phyloP scores from a whole-genome alignment of 2,329 filamentous ascomycete genomes.

The Botrytis medusae region DNA sequence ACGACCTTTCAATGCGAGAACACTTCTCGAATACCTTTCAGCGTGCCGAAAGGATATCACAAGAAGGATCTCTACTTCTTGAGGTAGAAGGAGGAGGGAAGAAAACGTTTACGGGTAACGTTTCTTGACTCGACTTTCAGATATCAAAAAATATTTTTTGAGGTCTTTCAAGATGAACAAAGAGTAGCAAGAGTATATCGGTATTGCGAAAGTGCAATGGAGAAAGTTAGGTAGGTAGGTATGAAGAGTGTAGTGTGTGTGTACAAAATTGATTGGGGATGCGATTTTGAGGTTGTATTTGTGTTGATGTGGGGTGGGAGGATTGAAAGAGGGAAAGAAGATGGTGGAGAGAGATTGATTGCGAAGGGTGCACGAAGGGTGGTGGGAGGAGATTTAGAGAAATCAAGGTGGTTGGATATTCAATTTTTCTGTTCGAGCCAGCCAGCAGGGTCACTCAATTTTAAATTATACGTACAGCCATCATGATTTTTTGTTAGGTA shows the following conservation, averaged over 20 bases:
- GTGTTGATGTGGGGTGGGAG: constrained; percentile 16
- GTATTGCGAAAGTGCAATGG: neutral
- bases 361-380: neutral
- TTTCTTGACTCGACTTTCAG: constrained; percentile 27
- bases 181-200: neutral
- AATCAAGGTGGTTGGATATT: constrained; percentile 13
- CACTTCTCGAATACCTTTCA: constrained; percentile 70
- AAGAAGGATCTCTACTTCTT: constrained; percentile 66
- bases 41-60: constrained; percentile 66
- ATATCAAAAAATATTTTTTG: neutral
- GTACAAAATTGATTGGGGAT: constrained; percentile 15
- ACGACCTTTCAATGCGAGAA: constrained; percentile 69
- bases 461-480: neutral
- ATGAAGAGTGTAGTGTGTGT: constrained; percentile 3
- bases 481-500: neutral
- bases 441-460: neutral
- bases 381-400: neutral
- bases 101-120: constrained; percentile 35
- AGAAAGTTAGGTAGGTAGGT: neutral
- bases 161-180: constrained; percentile 1
- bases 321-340: neutral
- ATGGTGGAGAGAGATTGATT: neutral
- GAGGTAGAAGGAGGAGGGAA: constrained; percentile 48
- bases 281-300: constrained; percentile 19
- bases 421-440: neutral